Evolutionary conservation across 2,329 filamentous ascomycete genomes (phyloP).

Genomic region (Apiospora hydei): DNA sequence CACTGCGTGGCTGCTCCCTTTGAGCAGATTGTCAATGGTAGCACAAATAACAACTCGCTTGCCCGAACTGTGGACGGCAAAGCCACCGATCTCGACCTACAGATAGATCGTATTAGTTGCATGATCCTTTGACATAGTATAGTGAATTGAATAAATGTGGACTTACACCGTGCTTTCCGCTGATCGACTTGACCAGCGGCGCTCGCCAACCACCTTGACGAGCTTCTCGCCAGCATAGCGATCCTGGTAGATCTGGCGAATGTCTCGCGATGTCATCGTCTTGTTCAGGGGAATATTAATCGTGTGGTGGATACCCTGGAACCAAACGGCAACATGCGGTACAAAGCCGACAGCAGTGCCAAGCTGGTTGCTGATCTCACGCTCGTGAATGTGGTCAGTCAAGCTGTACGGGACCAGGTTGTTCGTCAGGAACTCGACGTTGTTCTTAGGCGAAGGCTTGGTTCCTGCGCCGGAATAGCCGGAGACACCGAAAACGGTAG

Average conservation of each 20-base stretch:
- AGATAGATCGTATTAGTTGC: neutral
- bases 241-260: conserved; percentile 94
- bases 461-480: conserved; percentile 96
- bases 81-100: conserved; percentile 86
- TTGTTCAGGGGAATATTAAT: conserved; percentile 89
- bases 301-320: conserved; percentile 92
- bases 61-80: conserved; percentile 88
- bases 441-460: conserved; percentile 93
- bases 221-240: conserved; percentile 95
- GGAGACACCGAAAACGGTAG: conserved; percentile 87
- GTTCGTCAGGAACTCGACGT: conserved; percentile 80
- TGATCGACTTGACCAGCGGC: conserved; percentile 84
- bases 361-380: conserved; percentile 83
- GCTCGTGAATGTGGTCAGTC: conserved; percentile 95
- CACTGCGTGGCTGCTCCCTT: conserved; percentile 95
- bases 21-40: conserved; percentile 92
- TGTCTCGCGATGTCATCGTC: conserved; percentile 88
- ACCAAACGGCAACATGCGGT: conserved; percentile 96
- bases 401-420: conserved; percentile 92
- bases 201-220: conserved; percentile 91
- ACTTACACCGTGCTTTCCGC: conserved; percentile 73
- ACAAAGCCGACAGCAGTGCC: conserved; percentile 81
- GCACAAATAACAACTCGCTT: conserved; percentile 94
- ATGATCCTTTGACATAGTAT: neutral
- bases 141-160: neutral